A percentile compares a stretch with the other conserved stretches of the same genome.
Evolutionary conservation across 2,329 filamentous ascomycete species (phyloP).

Genomic region (Parasarocladium wereldwijsianum): DNA sequence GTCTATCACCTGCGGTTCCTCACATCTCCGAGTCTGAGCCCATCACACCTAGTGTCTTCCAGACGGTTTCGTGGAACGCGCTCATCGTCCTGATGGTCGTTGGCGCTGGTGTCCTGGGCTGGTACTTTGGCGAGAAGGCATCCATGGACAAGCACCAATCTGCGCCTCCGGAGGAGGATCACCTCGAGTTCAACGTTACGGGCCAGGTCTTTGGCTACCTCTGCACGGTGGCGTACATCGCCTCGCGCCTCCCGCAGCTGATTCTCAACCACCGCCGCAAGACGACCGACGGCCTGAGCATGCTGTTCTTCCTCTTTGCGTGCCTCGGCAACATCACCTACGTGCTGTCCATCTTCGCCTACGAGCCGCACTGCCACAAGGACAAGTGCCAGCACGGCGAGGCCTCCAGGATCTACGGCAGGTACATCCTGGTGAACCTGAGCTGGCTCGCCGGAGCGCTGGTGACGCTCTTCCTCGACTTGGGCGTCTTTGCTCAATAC

Average conservation of each 20-base stretch:
- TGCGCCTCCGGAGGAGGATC: conserved; percentile 20
- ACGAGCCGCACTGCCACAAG: conserved; percentile 43
- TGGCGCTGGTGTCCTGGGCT: conserved; percentile 68
- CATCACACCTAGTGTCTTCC: conserved; percentile 32
- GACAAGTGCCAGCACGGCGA: conserved; percentile 50
- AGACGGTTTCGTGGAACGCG: conserved; percentile 57
- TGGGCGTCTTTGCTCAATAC: conserved; percentile 81
- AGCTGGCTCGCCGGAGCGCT: conserved; percentile 85
- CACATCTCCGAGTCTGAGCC: conserved; percentile 40
- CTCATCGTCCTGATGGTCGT: conserved; percentile 69
- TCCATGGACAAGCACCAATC: conserved; percentile 23
- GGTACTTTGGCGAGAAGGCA: conserved; percentile 48
- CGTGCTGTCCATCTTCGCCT: conserved; percentile 82
- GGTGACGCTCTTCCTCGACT: conserved; percentile 72
- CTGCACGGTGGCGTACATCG: conserved; percentile 79
- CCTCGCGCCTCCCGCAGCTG: conserved; percentile 77
- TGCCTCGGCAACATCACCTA: conserved; percentile 92
- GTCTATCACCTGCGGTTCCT: conserved; percentile 70
- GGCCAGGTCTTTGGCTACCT: conserved; percentile 92
- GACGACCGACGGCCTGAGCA: conserved; percentile 81
- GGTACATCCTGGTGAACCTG: conserved; percentile 78
- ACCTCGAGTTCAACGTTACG: conserved; percentile 54
- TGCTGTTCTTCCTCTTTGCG: conserved; percentile 93
- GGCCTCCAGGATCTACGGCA: conserved; percentile 50
- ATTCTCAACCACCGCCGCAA: conserved; percentile 86